A percentile compares a stretch with the other conserved stretches of the same genome.
Conservation (phyloP, 2,329 filamentous ascomycete genomes). For the Neoascochyta sp. region DNA sequence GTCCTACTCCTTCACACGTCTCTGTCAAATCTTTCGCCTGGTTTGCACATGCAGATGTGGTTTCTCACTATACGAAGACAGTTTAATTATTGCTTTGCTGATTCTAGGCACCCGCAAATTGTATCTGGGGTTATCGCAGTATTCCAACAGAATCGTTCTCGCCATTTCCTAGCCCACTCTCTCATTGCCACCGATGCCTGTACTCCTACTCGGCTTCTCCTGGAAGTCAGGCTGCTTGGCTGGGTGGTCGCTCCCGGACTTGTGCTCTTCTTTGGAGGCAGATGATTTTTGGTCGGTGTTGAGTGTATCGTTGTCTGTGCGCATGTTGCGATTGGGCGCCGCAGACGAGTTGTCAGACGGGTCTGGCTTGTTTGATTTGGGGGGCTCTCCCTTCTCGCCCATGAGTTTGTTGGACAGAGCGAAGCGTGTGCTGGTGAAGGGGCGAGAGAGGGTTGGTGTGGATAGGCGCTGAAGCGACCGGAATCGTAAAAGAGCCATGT, state of each 20-base stretch:
- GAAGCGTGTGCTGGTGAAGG: conserved; percentile 4
- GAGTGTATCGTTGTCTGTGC: conserved; percentile 20
- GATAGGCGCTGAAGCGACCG: conserved; percentile 2
- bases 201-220: conserved; percentile 26
- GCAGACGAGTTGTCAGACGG: conserved; percentile 16
- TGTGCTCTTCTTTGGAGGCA: conserved; percentile 26
- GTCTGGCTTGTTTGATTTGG: conserved; percentile 22
- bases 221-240: conserved; percentile 40
- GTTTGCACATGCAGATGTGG: too few relatives aligned
- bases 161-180: conserved; percentile 28
- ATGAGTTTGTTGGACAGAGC: conserved; percentile 9
- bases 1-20: too few relatives aligned
- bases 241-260: conserved; percentile 34
- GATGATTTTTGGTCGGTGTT: conserved; percentile 30
- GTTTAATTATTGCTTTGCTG: too few relatives aligned
- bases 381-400: too few relatives aligned
- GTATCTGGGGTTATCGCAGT: too few relatives aligned
- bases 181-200: conserved; percentile 30
- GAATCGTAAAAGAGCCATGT: conserved; percentile 3
- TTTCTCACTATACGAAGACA: too few relatives aligned
- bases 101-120: too few relatives aligned
- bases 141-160: too few relatives aligned
- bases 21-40: too few relatives aligned
- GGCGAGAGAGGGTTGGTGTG: neutral
- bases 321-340: conserved; percentile 18